Conservation (phyloP, 257 asterid species). For the Scutellaria minor region DNA sequence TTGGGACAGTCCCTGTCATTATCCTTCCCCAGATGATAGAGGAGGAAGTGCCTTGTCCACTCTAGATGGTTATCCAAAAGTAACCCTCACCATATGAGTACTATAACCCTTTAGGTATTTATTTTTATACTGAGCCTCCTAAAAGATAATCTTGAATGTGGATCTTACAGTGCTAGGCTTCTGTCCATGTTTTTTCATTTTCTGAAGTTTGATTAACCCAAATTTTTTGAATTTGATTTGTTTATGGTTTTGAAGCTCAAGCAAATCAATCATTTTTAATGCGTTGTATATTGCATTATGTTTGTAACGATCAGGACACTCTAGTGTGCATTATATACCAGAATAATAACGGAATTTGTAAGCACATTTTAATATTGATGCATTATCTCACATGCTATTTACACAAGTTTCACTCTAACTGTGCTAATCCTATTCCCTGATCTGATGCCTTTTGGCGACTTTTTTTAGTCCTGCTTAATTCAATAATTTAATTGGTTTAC, state of each 20-base stretch:
- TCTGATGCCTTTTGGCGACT: background rate
- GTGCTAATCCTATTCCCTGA: background rate
- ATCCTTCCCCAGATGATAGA: background rate
- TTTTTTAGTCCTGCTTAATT: background rate
- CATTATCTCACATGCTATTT: slow-evolving; percentile 18
- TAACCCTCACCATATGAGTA: background rate
- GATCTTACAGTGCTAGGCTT: slow-evolving; percentile 19
- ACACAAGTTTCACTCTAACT: background rate
- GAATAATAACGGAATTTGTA: background rate
- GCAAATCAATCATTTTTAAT: background rate
- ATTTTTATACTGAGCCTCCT: background rate
- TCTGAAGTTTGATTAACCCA: slow-evolving; percentile 8
- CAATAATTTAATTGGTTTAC: slow-evolving; percentile 21
- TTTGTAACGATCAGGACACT: slow-evolving; percentile 7
- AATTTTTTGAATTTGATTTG: slow-evolving; percentile 12
- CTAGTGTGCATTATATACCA: background rate
- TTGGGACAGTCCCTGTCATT: no score
- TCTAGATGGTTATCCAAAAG: background rate
- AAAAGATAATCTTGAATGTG: slow-evolving; percentile 8
- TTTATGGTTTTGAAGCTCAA: background rate
- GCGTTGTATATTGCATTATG: background rate
- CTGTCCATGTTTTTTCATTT: background rate
- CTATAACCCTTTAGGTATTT: slow-evolving; percentile 1
- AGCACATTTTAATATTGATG: slow-evolving; percentile 20
- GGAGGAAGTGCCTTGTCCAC: slow-evolving; percentile 5